phyloP scores from a whole-genome alignment of 805 yeast genomes.

The Myxozyma monticola region DNA sequence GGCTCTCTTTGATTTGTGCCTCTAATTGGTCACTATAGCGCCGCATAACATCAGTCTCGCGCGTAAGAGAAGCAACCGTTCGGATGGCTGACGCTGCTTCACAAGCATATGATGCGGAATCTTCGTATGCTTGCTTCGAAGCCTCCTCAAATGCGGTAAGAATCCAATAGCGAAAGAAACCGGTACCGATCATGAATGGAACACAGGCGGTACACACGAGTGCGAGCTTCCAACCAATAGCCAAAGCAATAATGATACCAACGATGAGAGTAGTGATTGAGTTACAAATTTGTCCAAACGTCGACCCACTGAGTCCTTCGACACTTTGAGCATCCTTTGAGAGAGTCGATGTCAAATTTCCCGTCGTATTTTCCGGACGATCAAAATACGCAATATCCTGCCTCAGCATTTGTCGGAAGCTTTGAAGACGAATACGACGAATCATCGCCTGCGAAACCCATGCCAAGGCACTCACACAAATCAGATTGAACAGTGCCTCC shows the following conservation, averaged over 20 bases:
- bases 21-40: slow-evolving; percentile 31
- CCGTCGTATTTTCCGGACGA: slow-evolving; percentile 33
- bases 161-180: slow-evolving; percentile 42
- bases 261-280: slow-evolving; percentile 41
- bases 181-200: slow-evolving; percentile 40
- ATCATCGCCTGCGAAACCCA: slow-evolving; percentile 29
- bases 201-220: slow-evolving; percentile 43
- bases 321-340: slow-evolving; percentile 36
- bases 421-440: slow-evolving; percentile 32
- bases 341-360: slow-evolving; percentile 33
- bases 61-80: slow-evolving; percentile 45
- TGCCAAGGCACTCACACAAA: slow-evolving; percentile 42
- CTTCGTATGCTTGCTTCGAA: slow-evolving; percentile 41
- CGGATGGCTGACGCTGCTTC: no score
- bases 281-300: slow-evolving; percentile 35
- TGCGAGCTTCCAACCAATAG: slow-evolving; percentile 45
- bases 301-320: slow-evolving; percentile 37
- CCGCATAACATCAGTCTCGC: slow-evolving; percentile 42
- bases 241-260: slow-evolving; percentile 42
- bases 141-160: slow-evolving; percentile 39
- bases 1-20: slow-evolving; percentile 38
- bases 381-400: no score
- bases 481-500: slow-evolving; percentile 43
- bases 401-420: slow-evolving; percentile 33
- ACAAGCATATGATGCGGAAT: slow-evolving; percentile 45